Evolutionary conservation across 208 protist species (phyloP), one percentile per base, ranked within the genome.

Genomic region (Naegleria fowleri): DNA sequence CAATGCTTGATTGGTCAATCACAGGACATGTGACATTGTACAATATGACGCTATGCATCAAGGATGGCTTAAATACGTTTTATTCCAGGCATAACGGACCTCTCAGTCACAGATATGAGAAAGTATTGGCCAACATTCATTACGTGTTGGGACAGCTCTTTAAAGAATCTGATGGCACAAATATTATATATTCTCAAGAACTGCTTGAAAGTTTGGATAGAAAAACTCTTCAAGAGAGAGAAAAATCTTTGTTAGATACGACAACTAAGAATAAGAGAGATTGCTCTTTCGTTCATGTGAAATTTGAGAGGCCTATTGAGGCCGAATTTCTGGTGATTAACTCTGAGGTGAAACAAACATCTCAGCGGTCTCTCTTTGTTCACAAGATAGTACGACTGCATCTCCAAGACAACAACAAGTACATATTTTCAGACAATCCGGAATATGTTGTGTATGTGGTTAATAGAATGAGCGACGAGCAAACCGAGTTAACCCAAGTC

Each of bases 381-480:
- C 67, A 79, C n/a, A 79, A 79, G 29, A n/a, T 79, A 6, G 16
- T 79, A 13, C 16, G 29, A 15, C 29, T 79, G 7, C 67, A 79
- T 36, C 29, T 7, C 0, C 25, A 79, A 36, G 19, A 19, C 9
- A 67, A 67, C 51, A 76, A n/a, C 25, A 19, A 79, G 36, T 79
- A 36, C 36, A 79, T 13, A 11, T 36, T 79, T 79, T 79, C n/a
- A 33, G 67, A 79, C 6, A 79, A 79, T 33, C 67, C 67, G 9
- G 67, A 79, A 79, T 79, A 79, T 79, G 19, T 79, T 79, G 67
- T 79, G 19, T 79, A 79, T 33, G 67, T 79, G 19, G 67, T 79
- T 0, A 79, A 79, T 36, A 25, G 67, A 79, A 5, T 79, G 19
- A 79, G 25, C n/a, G 67, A 79, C 0, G 67, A 79, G 36, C 29